Conservation (phyloP, 352 stramenopile species). For the Phytophthora hybrid region DNA sequence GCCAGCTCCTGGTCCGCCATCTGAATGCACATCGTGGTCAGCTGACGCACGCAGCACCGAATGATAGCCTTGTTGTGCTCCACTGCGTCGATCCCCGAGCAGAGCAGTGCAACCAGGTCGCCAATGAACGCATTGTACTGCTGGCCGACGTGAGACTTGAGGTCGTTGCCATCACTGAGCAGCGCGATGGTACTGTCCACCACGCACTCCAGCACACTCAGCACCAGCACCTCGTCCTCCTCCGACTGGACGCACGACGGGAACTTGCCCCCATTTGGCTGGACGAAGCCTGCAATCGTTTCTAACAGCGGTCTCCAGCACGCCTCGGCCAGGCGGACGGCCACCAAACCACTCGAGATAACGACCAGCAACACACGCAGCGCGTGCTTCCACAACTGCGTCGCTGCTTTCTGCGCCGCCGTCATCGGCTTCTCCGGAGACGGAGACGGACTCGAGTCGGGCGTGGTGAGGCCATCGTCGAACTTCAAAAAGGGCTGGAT, state of each 20-base stretch:
- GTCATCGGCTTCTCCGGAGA: constrained; percentile 52
- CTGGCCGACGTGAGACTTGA: constrained; percentile 39
- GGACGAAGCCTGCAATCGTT: constrained; percentile 71
- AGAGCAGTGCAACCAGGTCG: constrained; percentile 67
- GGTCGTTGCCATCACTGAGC: constrained; percentile 44
- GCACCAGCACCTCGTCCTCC: constrained; percentile 80
- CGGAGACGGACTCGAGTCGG: constrained; percentile 12
- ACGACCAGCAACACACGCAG: constrained; percentile 76
- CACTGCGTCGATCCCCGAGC: constrained; percentile 63
- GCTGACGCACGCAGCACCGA: constrained; percentile 78
- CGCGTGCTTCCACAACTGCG: constrained; percentile 83
- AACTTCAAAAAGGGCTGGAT: constrained; percentile 72
- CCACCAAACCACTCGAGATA: constrained; percentile 71
- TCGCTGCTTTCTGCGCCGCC: constrained; percentile 70
- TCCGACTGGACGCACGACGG: constrained; percentile 68
- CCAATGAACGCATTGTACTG: constrained; percentile 58
- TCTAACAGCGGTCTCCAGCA: constrained; percentile 68
- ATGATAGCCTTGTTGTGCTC: constrained; percentile 70
- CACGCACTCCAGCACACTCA: constrained; percentile 80
- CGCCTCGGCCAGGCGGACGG: constrained; percentile 55
- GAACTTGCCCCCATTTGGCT: constrained; percentile 60
- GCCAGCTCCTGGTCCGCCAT: constrained; percentile 57
- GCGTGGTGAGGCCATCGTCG: constrained; percentile 30
- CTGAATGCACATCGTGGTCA: constrained; percentile 80
- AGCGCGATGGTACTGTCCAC: constrained; percentile 75